Base-by-base conservation (phyloP, 352 stramenopile species). In the Pythium plurisporium region DNA sequence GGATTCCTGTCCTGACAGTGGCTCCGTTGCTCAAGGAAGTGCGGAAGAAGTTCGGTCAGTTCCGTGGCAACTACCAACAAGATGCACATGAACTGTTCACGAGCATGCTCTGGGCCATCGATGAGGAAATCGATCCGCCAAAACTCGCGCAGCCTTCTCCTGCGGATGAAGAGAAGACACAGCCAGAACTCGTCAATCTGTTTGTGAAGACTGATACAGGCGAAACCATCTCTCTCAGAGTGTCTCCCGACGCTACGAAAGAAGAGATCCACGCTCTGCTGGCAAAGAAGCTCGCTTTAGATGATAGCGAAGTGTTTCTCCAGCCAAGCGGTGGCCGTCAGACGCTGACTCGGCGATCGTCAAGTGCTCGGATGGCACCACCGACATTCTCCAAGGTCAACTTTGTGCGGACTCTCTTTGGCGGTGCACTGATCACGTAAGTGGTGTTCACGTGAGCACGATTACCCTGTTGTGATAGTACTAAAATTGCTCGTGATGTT, bases 71-170 rank as follows among this genome's bases (percentile, higher is more conserved):
- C 62, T 85, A 95, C 41, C 97, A 99, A 74, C 97, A 99, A 43
- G 97, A 99, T 64, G 87, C 94, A 6, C 94, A 99, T 62, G 97
- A 99, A 65, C 63, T 99, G 0, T 84, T 99, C 10, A 71, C 75
- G 8, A 97, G 87, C 57, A 75, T 99, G 9, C 64, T 99, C 17
- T 97, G 76, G 76, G 73, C 74, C n/a, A 81, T 91, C 33, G 81
- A 91, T 37, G 81, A 91, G 46, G 81, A 91, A 36, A 70, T 79
- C 42, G 74, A 87, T 29, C 77, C 77, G 30, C 71, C 73, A 6
- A n/a, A 44, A 37, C 56, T 15, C 57, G 52, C 17, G 42, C 11
- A 48, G 55, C 11, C 25, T 17, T 20, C 3, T 34, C n/a, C 34
- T 4, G 38, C 6, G 15, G 14, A 62, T 66, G 27, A 37, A 22